Conservation (phyloP, 2,329 filamentous ascomycete species). For the Microdochium paspali region DNA sequence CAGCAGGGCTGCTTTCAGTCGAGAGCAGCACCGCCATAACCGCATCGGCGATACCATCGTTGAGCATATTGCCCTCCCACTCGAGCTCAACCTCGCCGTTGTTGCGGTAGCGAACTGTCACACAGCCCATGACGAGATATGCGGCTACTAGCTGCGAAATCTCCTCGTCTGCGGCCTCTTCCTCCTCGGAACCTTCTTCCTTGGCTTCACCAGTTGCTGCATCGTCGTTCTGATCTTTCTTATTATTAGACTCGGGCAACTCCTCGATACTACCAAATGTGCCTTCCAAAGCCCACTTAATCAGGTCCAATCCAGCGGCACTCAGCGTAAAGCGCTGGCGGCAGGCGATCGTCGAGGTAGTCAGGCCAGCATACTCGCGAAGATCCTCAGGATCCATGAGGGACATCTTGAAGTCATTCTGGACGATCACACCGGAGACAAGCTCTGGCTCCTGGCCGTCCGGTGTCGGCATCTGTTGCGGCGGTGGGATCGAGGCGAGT, state of each 20-base stretch:
- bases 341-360: constrained; percentile 88
- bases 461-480: constrained; percentile 26
- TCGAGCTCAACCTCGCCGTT: constrained; percentile 81
- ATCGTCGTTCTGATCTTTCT: constrained; percentile 25
- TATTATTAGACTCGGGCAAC: constrained; percentile 42
- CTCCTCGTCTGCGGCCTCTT: constrained; percentile 59
- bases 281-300: constrained; percentile 88
- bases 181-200: constrained; percentile 27
- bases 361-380: constrained; percentile 92
- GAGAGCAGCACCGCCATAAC: constrained; percentile 88
- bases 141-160: constrained; percentile 43
- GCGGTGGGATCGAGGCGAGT: constrained; percentile 72
- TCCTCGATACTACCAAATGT: constrained; percentile 84
- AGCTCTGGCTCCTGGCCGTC: constrained; percentile 36
- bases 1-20: constrained; percentile 87
- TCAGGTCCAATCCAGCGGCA: constrained; percentile 81
- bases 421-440: constrained; percentile 84
- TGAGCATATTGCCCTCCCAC: constrained; percentile 97
- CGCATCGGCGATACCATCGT: constrained; percentile 95
- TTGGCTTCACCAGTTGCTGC: constrained; percentile 23
- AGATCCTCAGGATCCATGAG: constrained; percentile 96
- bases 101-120: constrained; percentile 67
- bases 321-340: constrained; percentile 82
- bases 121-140: constrained; percentile 80
- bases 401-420: constrained; percentile 95